Conservation (phyloP, 78 protist species). For the Dictyostelium capitatum region DNA sequence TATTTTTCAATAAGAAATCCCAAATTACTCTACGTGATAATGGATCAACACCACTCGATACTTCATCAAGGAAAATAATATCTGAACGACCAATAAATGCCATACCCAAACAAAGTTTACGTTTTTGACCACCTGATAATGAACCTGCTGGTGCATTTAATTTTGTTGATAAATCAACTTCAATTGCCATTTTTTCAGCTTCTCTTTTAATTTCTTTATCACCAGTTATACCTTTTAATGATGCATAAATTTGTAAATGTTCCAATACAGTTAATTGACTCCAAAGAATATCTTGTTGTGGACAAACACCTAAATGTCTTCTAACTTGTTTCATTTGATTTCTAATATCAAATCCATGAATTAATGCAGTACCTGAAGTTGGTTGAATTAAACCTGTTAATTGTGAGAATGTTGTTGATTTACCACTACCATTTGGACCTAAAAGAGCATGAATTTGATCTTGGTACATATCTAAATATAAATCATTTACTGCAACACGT, state of each 20-base stretch:
- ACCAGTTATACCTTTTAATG: conserved; percentile 57
- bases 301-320: conserved; percentile 60
- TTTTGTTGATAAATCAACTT: conserved; percentile 34
- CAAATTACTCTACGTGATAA: conserved; percentile 82
- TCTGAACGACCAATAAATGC: conserved; percentile 86
- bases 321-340: conserved; percentile 32
- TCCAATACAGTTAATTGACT: conserved; percentile 57
- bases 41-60: conserved; percentile 91
- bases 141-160: conserved; percentile 9
- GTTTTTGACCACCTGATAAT: conserved; percentile 91
- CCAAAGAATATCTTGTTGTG: conserved; percentile 69
- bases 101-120: conserved; percentile 88
- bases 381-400: conserved; percentile 34
- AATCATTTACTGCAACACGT: conserved; percentile 45
- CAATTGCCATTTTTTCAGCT: conserved; percentile 28
- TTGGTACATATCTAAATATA: conserved; percentile 33
- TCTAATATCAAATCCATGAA: background rate
- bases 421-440: conserved; percentile 78
- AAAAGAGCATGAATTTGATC: conserved; percentile 53
- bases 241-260: conserved; percentile 63
- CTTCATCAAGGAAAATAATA: conserved; percentile 91
- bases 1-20: conserved; percentile 83
- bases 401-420: conserved; percentile 59
- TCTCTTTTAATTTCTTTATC: conserved; percentile 13
- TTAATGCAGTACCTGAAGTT: conserved; percentile 33